phyloP scores from a whole-genome alignment of 768 basidiomycete genomes.

The Leccinum boreale region DNA sequence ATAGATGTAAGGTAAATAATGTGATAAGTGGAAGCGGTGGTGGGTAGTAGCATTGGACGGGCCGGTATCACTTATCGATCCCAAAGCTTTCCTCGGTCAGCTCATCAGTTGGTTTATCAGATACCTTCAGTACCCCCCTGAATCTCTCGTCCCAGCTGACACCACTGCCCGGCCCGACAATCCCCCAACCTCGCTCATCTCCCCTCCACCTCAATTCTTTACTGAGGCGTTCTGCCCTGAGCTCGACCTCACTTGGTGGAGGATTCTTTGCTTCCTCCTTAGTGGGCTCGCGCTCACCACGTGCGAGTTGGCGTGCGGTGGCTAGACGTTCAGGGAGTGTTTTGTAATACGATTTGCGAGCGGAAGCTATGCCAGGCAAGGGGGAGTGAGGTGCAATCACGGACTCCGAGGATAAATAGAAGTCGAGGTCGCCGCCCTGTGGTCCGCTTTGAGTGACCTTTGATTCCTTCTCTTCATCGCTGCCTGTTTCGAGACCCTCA shows the following conservation, averaged over 20 bases:
- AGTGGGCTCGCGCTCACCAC: slow-evolving; percentile 77
- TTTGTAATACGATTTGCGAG: slow-evolving; percentile 75
- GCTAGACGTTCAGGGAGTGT: slow-evolving; percentile 62
- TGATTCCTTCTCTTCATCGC: slow-evolving; percentile 7
- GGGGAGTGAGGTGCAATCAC: slow-evolving; percentile 68
- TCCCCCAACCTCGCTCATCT: slow-evolving; percentile 76
- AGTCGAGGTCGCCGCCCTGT: slow-evolving; percentile 64
- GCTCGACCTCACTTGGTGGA: slow-evolving; percentile 83
- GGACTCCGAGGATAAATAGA: slow-evolving; percentile 61
- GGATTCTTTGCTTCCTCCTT: slow-evolving; percentile 77
- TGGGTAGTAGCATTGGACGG: background rate
- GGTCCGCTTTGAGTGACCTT: background rate
- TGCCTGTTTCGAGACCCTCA: slow-evolving; percentile 1
- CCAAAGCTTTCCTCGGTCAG: background rate
- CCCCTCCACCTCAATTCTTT: slow-evolving; percentile 86
- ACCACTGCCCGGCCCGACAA: slow-evolving; percentile 58
- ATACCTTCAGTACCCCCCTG: slow-evolving; percentile 56
- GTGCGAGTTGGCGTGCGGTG: slow-evolving; percentile 71
- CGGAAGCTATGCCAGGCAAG: slow-evolving; percentile 58
- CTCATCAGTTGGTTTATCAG: slow-evolving; percentile 39
- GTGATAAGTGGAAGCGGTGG: background rate
- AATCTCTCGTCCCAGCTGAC: slow-evolving; percentile 82
- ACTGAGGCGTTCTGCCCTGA: slow-evolving; percentile 82
- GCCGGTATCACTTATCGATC: background rate
- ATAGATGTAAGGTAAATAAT: background rate